Percentiles rank a stretch among this genome's conserved stretches.
Conservation (phyloP, 371 early-diverging fungal species). For the Batrachochytrium dendrobatidis region DNA sequence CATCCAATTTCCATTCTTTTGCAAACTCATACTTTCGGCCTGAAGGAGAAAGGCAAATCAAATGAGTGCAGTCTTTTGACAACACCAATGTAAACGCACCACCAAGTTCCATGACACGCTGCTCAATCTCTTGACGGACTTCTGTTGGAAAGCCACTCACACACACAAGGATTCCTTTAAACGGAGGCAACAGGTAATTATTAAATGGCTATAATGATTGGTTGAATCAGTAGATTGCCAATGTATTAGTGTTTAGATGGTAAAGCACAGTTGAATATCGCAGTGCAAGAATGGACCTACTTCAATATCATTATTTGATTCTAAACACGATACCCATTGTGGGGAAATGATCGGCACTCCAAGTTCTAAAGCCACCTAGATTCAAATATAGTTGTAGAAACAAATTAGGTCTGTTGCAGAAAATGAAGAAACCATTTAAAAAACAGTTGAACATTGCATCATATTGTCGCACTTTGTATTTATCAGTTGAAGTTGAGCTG, state of each 20-base stretch:
- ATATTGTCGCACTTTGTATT: constrained; percentile 5
- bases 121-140: neutral
- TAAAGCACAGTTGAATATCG: neutral
- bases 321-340: constrained; percentile 6
- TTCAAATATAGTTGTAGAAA: too few relatives aligned
- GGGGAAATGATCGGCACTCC: constrained; percentile 8
- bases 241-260: neutral
- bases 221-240: neutral
- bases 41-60: constrained; percentile 3
- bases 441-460: constrained; percentile 15
- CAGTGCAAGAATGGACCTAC: neutral
- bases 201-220: neutral
- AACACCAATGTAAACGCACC: constrained; percentile 5
- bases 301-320: neutral
- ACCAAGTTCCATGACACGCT: constrained; percentile 4
- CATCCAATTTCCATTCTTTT: constrained; percentile 1
- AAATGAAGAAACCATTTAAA: neutral
- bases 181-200: constrained; percentile 1
- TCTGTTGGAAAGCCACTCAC: neutral
- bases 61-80: constrained; percentile 11
- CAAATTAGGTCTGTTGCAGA: neutral
- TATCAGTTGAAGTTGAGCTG: neutral
- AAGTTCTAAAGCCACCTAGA: constrained; percentile 5
- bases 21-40: constrained; percentile 15
- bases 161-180: neutral